phyloP scores from a whole-genome alignment of 2,329 filamentous ascomycete species.

The Dactylellina parvicollis region DNA sequence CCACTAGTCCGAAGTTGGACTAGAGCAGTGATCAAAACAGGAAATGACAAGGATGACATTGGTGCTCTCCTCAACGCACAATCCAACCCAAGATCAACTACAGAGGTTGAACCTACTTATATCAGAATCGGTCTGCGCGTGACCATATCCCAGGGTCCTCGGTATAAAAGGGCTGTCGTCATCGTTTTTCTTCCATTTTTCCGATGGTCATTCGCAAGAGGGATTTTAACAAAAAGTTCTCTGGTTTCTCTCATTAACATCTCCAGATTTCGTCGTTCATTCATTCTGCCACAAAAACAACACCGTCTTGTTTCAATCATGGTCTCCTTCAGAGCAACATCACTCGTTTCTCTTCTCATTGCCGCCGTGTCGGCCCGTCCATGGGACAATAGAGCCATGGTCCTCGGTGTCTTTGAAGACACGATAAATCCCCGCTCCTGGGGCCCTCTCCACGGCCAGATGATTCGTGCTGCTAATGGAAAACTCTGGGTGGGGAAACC shows the following conservation, averaged over 20 bases:
- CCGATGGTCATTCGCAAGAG: neutral
- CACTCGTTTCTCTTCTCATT: neutral
- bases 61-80: neutral
- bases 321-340: neutral
- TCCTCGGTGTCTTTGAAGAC: constrained; percentile 2
- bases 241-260: neutral
- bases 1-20: neutral
- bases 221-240: neutral
- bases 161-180: neutral
- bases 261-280: neutral
- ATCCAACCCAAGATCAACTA: neutral
- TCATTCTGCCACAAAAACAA: constrained; percentile 24
- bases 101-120: constrained; percentile 11
- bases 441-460: neutral
- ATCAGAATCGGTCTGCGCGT: neutral
- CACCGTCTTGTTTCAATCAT: neutral
- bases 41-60: constrained; percentile 1
- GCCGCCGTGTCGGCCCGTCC: neutral
- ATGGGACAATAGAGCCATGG: constrained; percentile 13
- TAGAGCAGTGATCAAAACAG: neutral
- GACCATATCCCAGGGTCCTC: neutral
- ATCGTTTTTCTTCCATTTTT: neutral
- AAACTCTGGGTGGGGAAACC: constrained; percentile 11
- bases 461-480: neutral
- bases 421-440: neutral